phyloP scores from a whole-genome alignment of 805 yeast genomes.

The Wickerhamomyces bovis region DNA sequence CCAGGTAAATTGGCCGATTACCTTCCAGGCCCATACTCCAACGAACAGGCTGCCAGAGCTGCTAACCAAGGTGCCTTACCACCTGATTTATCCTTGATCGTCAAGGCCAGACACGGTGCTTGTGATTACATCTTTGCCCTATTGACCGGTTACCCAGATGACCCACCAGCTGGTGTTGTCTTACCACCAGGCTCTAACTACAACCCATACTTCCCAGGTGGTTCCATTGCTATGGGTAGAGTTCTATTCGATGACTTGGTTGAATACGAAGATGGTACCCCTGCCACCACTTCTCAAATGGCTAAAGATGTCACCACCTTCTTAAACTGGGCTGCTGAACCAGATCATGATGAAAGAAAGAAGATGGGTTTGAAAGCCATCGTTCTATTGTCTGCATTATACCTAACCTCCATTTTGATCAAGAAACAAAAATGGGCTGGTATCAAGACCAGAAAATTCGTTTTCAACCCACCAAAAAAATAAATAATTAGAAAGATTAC shows the following conservation, averaged over 20 bases:
- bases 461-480: constrained; percentile 88
- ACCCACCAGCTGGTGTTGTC: constrained; percentile 94
- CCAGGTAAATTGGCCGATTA: constrained; percentile 96
- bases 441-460: constrained; percentile 89
- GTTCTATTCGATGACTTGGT: constrained; percentile 95
- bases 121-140: constrained; percentile 91
- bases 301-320: constrained; percentile 96
- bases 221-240: constrained; percentile 98
- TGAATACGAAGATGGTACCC: constrained; percentile 98
- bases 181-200: constrained; percentile 94
- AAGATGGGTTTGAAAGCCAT: constrained; percentile 92
- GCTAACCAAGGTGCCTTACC: constrained; percentile 99
- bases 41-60: constrained; percentile 99
- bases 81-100: constrained; percentile 94
- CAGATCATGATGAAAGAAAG: constrained; percentile 98
- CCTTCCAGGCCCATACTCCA: constrained; percentile 92
- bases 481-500: constrained; percentile 17
- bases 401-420: constrained; percentile 80
- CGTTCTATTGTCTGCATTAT: constrained; percentile 69
- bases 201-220: constrained; percentile 99
- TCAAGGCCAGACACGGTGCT: constrained; percentile 99
- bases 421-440: constrained; percentile 98
- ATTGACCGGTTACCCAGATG: constrained; percentile 98
- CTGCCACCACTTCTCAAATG: constrained; percentile 98
- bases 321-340: constrained; percentile 98